Evolutionary conservation across 371 early-diverging fungal genomes (phyloP), one percentile per base, ranked within the genome.

Genomic region (Apophysomyces trapeziformis): DNA sequence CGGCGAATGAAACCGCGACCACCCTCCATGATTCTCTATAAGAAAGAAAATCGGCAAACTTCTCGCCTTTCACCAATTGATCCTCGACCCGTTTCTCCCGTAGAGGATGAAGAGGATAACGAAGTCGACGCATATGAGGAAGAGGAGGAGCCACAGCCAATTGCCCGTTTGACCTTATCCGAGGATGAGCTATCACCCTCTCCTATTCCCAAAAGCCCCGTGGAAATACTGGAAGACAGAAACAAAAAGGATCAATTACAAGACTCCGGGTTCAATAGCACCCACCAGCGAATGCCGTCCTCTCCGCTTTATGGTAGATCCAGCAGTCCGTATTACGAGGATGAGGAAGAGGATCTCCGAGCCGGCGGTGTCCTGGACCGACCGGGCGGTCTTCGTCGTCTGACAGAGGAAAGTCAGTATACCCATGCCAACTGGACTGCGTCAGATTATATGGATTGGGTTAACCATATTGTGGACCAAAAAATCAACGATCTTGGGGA

Each of bases 1-100:
- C 83, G 84, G 38, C 76, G 84, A 64, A 76, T 87, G 84, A 75
- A 83, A 5, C 90, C 90, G 14, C 78, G 90, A 1, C 89, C 90
- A 26, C 89, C 90, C 21, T 87, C 87, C 9, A 79, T 79, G 57
- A 63, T 83, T 7, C 61, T 82, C 18, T 65, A 73, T 45, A 71
- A 66, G 14, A 65, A 62, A 21, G 63, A 65, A 16, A 38, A 63
- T 13, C 37, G 21, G 11, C 45, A 58, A 26, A 61, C 54, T 5
- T 38, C 44, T 11, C 56, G 45, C 37, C 56, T 54, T 54, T 57
- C 57, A 1, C 39, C 38, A 4, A 58, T 58, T 36, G 58, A 39
- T n/a, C 39, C 58, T 11, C 39, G 58, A 21, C 54, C 54, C 0
- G 21, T 50, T 4, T 50, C 54, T 9, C 54, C 54, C 1, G 21